Percentiles rank a stretch among this genome's conserved stretches.
phyloP scores from a whole-genome alignment of 345 rosid genomes.

The Zanthoxylum bungeanum region DNA sequence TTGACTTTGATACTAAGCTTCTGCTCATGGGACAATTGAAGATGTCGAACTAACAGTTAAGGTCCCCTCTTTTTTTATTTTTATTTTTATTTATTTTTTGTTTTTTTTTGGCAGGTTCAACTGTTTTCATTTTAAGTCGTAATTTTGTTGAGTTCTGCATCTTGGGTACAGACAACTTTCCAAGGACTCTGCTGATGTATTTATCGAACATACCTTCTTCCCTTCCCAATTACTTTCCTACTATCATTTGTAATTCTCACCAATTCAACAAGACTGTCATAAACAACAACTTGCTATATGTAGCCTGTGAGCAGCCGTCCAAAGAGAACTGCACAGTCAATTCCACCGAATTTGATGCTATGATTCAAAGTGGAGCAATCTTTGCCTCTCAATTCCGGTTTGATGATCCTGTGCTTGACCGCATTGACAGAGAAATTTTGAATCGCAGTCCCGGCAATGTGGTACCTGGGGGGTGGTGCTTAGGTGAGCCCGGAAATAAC shows the following conservation, averaged over 20 bases:
- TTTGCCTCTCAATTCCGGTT: conserved; percentile 57
- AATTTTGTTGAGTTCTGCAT: conserved; percentile 71
- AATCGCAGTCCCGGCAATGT: conserved; percentile 49
- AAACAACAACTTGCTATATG: conserved; percentile 65
- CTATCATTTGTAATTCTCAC: conserved; percentile 68
- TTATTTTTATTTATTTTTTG: no score
- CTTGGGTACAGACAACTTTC: conserved; percentile 85
- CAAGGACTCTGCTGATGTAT: conserved; percentile 90
- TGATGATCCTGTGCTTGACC: conserved; percentile 63
- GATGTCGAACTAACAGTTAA: background rate
- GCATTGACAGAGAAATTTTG: conserved; percentile 69
- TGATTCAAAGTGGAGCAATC: conserved; percentile 80
- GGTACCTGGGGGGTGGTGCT: conserved; percentile 95
- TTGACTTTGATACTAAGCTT: background rate
- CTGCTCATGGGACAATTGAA: background rate
- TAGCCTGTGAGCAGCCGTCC: conserved; percentile 43
- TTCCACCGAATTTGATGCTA: conserved; percentile 55
- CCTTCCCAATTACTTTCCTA: conserved; percentile 72
- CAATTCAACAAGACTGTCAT: conserved; percentile 58
- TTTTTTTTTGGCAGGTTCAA: conserved; percentile 59
- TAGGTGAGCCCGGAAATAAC: conserved; percentile 53
- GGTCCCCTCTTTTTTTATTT: conserved; percentile 1
- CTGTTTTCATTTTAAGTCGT: conserved; percentile 70
- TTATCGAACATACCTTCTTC: conserved; percentile 77
- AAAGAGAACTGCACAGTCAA: conserved; percentile 39